Evolutionary conservation across 2,329 filamentous ascomycete species (phyloP), one percentile per base, ranked within the genome.

Genomic region (Davidsoniella eucalypti): DNA sequence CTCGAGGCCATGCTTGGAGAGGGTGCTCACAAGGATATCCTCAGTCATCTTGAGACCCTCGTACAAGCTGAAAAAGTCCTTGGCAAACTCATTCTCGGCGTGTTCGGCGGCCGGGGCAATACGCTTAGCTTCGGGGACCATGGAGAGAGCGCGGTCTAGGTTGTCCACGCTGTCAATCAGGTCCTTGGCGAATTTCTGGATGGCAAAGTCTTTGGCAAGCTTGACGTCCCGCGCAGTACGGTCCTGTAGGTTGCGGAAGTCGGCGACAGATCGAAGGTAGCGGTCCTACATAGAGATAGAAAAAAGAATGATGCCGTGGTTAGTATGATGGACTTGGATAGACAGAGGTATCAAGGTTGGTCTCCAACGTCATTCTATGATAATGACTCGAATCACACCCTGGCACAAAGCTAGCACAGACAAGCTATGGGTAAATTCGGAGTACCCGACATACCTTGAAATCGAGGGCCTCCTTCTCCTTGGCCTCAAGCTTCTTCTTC

Each of bases 191-290:
- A 98, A 96, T 58, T 82, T 87, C 64, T 94, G 87, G 61, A 98
- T 92, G 61, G 90, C 92, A 60, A 94, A 98, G 68, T 94, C 85
- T 59, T 82, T 82, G 17, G 90, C 86, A 17, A 76, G 69, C 67
- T 92, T 85, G 64, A 93, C 82, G 58, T 98, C 92, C 62, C 92
- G 87, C 65, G 82, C 77, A 41, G 87, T 94, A 62, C 92, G 86
- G 62, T 95, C 87, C 71, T 96, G 90, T 47, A 98, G 84, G 70
- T 96, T 98, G 64, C 87, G 87, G 77, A 93, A 96, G 61, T 98
- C 92, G 68, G 92, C 92, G 56, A 96, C 80, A 50, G 84, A 84
- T 64, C 92, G 90, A 56, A 95, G 77, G 67, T 87, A 93, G 71
- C 87, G 92, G 69, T 96, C 92, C 92, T 96, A 53, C 12, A 33